Evolutionary conservation across 331 rosid species (phyloP), one percentile per base, ranked within the genome.

Genomic region (Stylosanthes scabra): DNA sequence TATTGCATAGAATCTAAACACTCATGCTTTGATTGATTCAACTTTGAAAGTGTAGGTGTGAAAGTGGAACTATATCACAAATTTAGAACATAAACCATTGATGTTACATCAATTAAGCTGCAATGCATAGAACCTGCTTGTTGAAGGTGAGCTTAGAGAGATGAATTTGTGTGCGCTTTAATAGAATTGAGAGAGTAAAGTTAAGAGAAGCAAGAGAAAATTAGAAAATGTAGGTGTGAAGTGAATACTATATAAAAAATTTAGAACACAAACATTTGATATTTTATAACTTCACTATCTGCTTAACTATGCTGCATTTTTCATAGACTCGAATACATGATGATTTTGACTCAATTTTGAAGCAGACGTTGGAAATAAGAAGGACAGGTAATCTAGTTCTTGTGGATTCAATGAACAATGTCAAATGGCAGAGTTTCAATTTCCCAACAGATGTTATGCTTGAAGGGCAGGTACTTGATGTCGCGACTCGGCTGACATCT

Each of bases 381-480:
- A 70, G 47, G 42, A 84, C 88, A 2, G 99, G 97, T 5, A 94
- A 94, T 56, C 76, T 94, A 11, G 97, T 86, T 27, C 88, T 94
- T 3, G 68, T 84, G 15, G 99, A 94, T 82, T 84, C 56, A 67
- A 0, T 63, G 63, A 68, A 87, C 56, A 67, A 31, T 10, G 74
- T 82, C 31, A 91, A 90, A 69, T 94, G 99, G 99, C 99, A 94
- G 70, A 94, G 97, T 80, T 94, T 91, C 90, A 91, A 94, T 75
- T 94, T 91, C 75, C 99, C 97, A 9, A 90, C 97, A 0, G 84
- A 94, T 70, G 93, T 88, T 28, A 91, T 94, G 69, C 96, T 94
- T 4, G 73, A 86, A 83, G 97, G 99, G 11, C 99, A 94, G 62
- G 87, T 86, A 63, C 90, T 94, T 4, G 87, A 88, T 40, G 92